phyloP scores from a whole-genome alignment of 2,329 filamentous ascomycete species.

The Fusarium avenaceum region DNA sequence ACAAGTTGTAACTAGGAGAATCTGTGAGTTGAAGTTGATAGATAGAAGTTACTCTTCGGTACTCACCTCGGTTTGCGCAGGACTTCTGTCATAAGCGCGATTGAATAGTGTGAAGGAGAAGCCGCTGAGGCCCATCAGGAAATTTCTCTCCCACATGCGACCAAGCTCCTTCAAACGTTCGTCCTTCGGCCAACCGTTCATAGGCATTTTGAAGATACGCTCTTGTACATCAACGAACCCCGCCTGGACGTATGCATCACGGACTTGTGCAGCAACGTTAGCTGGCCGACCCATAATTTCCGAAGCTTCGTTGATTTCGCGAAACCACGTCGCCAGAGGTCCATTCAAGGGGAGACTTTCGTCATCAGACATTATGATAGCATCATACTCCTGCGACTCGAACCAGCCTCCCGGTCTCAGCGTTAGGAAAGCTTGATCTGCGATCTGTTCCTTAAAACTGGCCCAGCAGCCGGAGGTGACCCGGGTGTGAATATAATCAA shows the following conservation, averaged over 20 bases:
- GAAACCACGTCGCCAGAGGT: constrained; percentile 57
- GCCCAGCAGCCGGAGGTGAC: constrained; percentile 64
- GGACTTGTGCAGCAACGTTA: constrained; percentile 53
- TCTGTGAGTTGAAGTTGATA: constrained; percentile 24
- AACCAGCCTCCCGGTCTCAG: constrained; percentile 67
- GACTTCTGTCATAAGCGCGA: constrained; percentile 56
- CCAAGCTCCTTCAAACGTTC: constrained; percentile 60
- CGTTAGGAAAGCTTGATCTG: constrained; percentile 64
- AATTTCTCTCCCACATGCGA: constrained; percentile 61
- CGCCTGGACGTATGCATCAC: constrained; percentile 58
- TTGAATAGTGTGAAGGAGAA: constrained; percentile 59
- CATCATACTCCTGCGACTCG: constrained; percentile 65
- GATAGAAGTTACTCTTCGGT: not conserved
- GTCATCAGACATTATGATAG: constrained; percentile 60
- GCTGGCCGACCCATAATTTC: constrained; percentile 56
- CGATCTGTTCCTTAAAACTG: constrained; percentile 62
- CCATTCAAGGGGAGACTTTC: constrained; percentile 57
- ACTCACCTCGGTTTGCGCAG: constrained; percentile 65
- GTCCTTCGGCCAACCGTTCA: constrained; percentile 67
- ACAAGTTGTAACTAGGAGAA: constrained; percentile 61
- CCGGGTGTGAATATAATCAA: constrained; percentile 69
- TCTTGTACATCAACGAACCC: constrained; percentile 70
- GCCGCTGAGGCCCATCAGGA: constrained; percentile 60
- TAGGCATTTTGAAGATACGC: constrained; percentile 66
- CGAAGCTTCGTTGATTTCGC: constrained; percentile 58